A percentile compares a stretch with the other conserved stretches of the same genome.
Evolutionary conservation across 108 stramenopile species (phyloP).

Genomic region (Cyclotella sp.): DNA sequence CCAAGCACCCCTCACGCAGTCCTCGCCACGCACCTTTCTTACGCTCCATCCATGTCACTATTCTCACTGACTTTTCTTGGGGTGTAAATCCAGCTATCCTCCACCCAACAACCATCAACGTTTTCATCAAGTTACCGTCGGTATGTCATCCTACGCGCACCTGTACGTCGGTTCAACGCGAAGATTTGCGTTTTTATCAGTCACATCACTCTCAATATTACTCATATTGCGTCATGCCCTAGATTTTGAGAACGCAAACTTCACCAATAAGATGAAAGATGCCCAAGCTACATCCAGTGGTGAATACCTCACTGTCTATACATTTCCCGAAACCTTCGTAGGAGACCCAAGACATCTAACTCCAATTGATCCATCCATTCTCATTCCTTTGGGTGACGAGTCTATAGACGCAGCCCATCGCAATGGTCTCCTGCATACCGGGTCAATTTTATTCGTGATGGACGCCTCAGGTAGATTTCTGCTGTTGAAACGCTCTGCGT

Average conservation of each 20-base stretch:
- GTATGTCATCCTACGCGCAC: neutral
- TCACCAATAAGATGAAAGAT: neutral
- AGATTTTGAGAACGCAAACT: neutral
- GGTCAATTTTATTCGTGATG: constrained; percentile 38
- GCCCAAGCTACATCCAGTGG: neutral
- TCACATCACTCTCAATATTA: neutral
- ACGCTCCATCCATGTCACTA: too few species aligned
- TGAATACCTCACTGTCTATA: constrained; percentile 4
- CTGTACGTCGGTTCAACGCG: neutral
- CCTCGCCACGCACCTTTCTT: too few species aligned
- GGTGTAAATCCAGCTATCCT: neutral
- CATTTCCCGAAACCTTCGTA: neutral
- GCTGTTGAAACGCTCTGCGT: constrained; percentile 41
- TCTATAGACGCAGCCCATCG: constrained; percentile 49
- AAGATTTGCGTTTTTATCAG: neutral
- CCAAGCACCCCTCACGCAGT: too few species aligned
- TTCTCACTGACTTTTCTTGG: too few species aligned
- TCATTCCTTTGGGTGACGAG: constrained; percentile 8
- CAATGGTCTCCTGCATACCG: constrained; percentile 40
- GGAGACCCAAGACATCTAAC: constrained; percentile 41
- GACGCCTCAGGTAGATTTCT: constrained; percentile 32
- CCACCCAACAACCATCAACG: neutral
- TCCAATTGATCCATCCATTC: constrained; percentile 46
- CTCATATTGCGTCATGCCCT: neutral
- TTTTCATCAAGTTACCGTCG: neutral